Base-by-base conservation (phyloP, 768 basidiomycete genomes). In the Mycena rebaudengoi region DNA sequence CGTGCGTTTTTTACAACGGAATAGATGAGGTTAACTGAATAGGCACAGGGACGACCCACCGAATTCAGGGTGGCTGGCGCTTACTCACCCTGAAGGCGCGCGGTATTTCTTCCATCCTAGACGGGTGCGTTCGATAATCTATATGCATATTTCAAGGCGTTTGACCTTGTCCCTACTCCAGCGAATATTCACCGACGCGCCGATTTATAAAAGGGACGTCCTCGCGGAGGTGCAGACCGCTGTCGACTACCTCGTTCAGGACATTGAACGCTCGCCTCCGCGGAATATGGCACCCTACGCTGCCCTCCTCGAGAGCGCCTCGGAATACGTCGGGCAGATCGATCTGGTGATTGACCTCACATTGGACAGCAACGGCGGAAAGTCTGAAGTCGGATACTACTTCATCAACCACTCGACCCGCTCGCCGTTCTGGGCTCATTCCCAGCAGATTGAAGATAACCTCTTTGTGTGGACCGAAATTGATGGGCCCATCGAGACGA, bases 361-460 rank as follows among this genome's bases (percentile, higher is more conserved):
- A n/a, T n/a, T n/a, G n/a, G n/a, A n/a, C n/a, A n/a, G n/a, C n/a
- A n/a, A n/a, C n/a, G n/a, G n/a, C n/a, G n/a, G n/a, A n/a, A n/a
- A n/a, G n/a, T n/a, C n/a, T n/a, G n/a, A n/a, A n/a, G n/a, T n/a
- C n/a, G n/a, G n/a, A n/a, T 84, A 84, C 68, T 85, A 84, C 65
- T 82, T 80, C 55, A 78, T 79, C 48, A 74, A 82, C 54, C 79
- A 79, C 28, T 21, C 64, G 0, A 62, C 70, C 1, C 72, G 79
- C 33, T 66, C 71, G 25, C 65, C 82, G 16, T 84, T 84, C 63
- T 84, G 82, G 83, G 32, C 82, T 16, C 70, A 82, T 16, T 52
- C 68, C 3, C 77, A 74, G 54, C 64, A 75, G 0, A 72, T 72
- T 4, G 30, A 50, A 16, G 10, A 48, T 5, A 62, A 65, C 2